Evolutionary conservation across 1,139 yeast genomes (phyloP).

Genomic region (Suhomyces anneliseae): DNA sequence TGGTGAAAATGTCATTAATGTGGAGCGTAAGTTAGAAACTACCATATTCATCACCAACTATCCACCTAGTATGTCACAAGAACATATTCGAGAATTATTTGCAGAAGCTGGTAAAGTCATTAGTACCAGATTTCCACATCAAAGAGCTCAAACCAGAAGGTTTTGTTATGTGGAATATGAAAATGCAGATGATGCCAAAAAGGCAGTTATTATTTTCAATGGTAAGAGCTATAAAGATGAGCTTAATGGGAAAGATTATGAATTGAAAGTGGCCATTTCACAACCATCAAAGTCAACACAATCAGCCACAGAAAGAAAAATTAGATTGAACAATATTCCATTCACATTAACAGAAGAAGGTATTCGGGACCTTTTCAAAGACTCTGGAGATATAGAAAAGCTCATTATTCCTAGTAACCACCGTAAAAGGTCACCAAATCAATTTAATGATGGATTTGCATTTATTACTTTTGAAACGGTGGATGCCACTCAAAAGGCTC

Average conservation of each 20-base stretch:
- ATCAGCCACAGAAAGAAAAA: constrained; percentile 49
- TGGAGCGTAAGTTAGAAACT: constrained; percentile 44
- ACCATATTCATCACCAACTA: constrained; percentile 73
- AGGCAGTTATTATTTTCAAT: constrained; percentile 48
- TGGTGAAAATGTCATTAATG: constrained; percentile 43
- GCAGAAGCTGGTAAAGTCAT: constrained; percentile 44
- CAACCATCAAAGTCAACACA: constrained; percentile 41
- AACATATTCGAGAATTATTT: constrained; percentile 45
- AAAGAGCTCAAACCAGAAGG: constrained; percentile 53
- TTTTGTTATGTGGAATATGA: constrained; percentile 74
- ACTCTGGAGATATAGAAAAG: constrained; percentile 44
- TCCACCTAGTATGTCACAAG: constrained; percentile 55
- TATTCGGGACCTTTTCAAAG: constrained; percentile 26
- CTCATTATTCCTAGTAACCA: constrained; percentile 49
- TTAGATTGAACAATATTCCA: constrained; percentile 55
- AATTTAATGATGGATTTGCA: constrained; percentile 54
- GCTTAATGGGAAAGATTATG: constrained; percentile 20
- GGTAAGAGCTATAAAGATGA: constrained; percentile 30
- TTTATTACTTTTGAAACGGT: constrained; percentile 47
- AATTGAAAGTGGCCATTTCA: constrained; percentile 59
- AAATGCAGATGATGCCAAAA: constrained; percentile 43
- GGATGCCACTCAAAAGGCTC: constrained; percentile 42
- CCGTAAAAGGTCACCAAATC: constrained; percentile 21
- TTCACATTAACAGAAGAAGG: constrained; percentile 30
- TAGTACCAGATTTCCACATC: constrained; percentile 67